Base-by-base conservation (phyloP, 495 filamentous ascomycete genomes). In the Oidiodendron maius region DNA sequence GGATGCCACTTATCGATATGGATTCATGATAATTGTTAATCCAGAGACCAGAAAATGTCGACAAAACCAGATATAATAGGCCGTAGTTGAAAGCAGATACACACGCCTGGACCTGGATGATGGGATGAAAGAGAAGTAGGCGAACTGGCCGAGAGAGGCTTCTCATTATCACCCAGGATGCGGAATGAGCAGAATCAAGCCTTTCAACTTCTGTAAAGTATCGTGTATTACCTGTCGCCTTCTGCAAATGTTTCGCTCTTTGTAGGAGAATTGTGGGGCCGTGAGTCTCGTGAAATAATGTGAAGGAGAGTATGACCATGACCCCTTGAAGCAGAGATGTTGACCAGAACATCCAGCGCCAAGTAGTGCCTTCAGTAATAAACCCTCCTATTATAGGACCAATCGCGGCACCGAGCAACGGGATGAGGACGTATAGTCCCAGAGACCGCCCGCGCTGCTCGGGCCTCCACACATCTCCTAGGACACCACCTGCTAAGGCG, bases 291-390 rank as follows among this genome's bases (percentile, higher is more conserved):
- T 80, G 83, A 13, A 57, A 36, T 3, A 87, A 80, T 20, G 82
- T 86, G 65, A 89, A 83, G 10, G 79, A 81, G 16, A 15, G 35
- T 1, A 53, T 18, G 59, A 89, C 82, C 45, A 86, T 52, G 17
- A 81, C 51, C 74, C 81, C 89, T 44, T 81, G 71, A 35, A 81
- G 64, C 52, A 91, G 90, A 17, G 88, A 66, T 41, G 86, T 83
- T 44, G 89, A 68, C 85, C 86, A 90, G 71, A 89, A 91, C 3
- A 91, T 72, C 87, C 87, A 93, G 45, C 84, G 70, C 87, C 87
- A 93, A 42, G 80, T 82, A 0, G 70, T 66, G 4, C 71, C 70
- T 48, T 84, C 80, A 11, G 72, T 68, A 8, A 91, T 66, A 62
- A 80, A 88, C 25, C 87, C 87, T 61, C 87, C 87, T 18, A 81